Evolutionary conservation across 139 green algal species (phyloP).

Genomic region (Chlorella sp.): DNA sequence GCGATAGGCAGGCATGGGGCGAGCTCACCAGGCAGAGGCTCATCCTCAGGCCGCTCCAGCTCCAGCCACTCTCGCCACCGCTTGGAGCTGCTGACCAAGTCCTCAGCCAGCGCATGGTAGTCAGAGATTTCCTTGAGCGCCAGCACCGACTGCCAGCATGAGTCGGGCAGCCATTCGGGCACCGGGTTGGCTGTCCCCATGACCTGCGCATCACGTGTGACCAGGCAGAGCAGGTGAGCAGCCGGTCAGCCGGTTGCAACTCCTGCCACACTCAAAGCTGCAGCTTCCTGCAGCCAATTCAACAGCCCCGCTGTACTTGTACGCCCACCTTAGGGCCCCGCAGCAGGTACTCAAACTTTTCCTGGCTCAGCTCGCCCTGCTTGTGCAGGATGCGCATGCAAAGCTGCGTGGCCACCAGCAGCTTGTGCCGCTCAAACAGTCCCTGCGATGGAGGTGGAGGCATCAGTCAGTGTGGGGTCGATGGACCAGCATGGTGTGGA

Average conservation of each 20-base stretch:
- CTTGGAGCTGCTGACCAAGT: constrained; percentile 86
- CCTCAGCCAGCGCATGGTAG: constrained; percentile 83
- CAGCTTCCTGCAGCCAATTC: too few relatives aligned
- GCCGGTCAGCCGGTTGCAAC: too few relatives aligned
- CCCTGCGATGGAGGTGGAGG: constrained; percentile 54
- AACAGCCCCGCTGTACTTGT: neutral
- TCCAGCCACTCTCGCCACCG: constrained; percentile 94
- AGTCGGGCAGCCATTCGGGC: constrained; percentile 82
- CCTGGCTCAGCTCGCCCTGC: constrained; percentile 74
- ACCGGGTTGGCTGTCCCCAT: constrained; percentile 83
- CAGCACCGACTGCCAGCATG: constrained; percentile 64
- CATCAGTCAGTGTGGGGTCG: too few relatives aligned
- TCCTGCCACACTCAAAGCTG: neutral
- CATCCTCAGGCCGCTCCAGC: constrained; percentile 89
- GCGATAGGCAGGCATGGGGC: neutral
- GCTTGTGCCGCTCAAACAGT: constrained; percentile 96
- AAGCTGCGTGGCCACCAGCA: constrained; percentile 92
- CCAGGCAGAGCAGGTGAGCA: too few relatives aligned
- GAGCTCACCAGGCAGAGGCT: constrained; percentile 75
- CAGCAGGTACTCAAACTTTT: constrained; percentile 90
- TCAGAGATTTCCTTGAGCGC: constrained; percentile 85
- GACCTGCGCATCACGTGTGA: constrained; percentile 17
- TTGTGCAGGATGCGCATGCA: constrained; percentile 82
- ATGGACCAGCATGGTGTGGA: too few relatives aligned
- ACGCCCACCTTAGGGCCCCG: constrained; percentile 61